phyloP scores from a whole-genome alignment of 2,329 filamentous ascomycete species.

The Aureobasidium sp. region DNA sequence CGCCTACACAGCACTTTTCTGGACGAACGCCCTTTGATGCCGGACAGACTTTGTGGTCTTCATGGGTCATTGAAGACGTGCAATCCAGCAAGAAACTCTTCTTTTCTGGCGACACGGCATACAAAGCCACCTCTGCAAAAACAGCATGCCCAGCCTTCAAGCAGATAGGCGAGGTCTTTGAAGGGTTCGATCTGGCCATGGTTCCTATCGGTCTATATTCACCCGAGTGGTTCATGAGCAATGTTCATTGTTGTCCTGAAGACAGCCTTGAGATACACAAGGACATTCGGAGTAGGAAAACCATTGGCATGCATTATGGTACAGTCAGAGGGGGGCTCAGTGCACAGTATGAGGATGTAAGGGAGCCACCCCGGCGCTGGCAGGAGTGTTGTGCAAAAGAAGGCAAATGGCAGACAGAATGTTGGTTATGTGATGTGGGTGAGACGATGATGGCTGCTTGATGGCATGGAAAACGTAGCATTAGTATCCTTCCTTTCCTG shows the following conservation, averaged over 20 bases:
- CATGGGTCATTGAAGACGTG: slow-evolving; percentile 36
- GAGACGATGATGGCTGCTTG: slow-evolving; percentile 33
- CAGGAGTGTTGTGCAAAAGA: slow-evolving; percentile 38
- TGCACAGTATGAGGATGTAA: slow-evolving; percentile 43
- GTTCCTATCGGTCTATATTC: slow-evolving; percentile 45
- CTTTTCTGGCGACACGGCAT: slow-evolving; percentile 47
- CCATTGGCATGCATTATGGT: slow-evolving; percentile 48
- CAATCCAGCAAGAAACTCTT: slow-evolving; percentile 31
- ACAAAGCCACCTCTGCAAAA: slow-evolving; percentile 34
- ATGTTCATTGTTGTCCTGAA: slow-evolving; percentile 42
- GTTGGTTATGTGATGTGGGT: slow-evolving; percentile 39
- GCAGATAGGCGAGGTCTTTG: slow-evolving; percentile 40
- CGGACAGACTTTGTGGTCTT: slow-evolving; percentile 42
- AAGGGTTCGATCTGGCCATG: slow-evolving; percentile 44
- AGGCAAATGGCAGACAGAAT: slow-evolving; percentile 28
- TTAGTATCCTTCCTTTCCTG: not conserved
- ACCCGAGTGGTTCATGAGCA: slow-evolving; percentile 38
- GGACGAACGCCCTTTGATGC: slow-evolving; percentile 36
- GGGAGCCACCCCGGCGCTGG: slow-evolving; percentile 42
- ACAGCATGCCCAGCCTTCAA: slow-evolving; percentile 43
- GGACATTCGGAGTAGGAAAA: slow-evolving; percentile 40
- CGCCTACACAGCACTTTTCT: slow-evolving; percentile 43
- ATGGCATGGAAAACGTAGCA: not conserved
- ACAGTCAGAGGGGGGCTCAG: slow-evolving; percentile 41
- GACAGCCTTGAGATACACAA: slow-evolving; percentile 43